Evolutionary conservation across 768 basidiomycete genomes (phyloP).

Genomic region (Ephemerocybe angulata): DNA sequence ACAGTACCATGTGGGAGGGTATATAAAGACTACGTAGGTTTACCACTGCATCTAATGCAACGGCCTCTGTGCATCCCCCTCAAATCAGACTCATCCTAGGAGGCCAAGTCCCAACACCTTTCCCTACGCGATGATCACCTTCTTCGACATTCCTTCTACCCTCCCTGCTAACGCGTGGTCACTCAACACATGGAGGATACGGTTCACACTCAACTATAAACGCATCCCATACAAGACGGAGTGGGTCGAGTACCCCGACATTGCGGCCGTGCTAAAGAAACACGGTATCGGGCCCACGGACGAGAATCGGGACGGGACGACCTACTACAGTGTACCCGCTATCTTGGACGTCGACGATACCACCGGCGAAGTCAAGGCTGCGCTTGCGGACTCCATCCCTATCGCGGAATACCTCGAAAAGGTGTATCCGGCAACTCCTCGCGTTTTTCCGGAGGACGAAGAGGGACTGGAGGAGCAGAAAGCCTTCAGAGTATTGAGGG

Average conservation of each 20-base stretch:
- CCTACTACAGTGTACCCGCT: constrained; percentile 66
- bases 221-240: constrained; percentile 63
- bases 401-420: constrained; percentile 46
- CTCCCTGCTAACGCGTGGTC: constrained; percentile 3
- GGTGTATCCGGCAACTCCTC: constrained; percentile 34
- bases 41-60: no score
- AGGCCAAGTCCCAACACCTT: no score
- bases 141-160: constrained; percentile 10
- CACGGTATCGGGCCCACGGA: constrained; percentile 59
- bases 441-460: constrained; percentile 30
- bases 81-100: no score
- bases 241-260: constrained; percentile 71
- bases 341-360: constrained; percentile 53
- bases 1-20: no score
- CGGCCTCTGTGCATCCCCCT: no score
- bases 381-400: constrained; percentile 36
- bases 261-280: constrained; percentile 54
- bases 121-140: constrained; percentile 11
- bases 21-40: no score
- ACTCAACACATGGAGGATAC: constrained; percentile 7
- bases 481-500: constrained; percentile 11
- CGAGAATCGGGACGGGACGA: constrained; percentile 49
- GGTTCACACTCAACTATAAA: constrained; percentile 69
- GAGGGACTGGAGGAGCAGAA: constrained; percentile 31
- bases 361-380: constrained; percentile 27